A percentile compares a stretch with the other conserved stretches of the same genome.
Conservation (phyloP, 1,284 basidiomycete genomes). For the Pseudozyma hubeiensis region DNA sequence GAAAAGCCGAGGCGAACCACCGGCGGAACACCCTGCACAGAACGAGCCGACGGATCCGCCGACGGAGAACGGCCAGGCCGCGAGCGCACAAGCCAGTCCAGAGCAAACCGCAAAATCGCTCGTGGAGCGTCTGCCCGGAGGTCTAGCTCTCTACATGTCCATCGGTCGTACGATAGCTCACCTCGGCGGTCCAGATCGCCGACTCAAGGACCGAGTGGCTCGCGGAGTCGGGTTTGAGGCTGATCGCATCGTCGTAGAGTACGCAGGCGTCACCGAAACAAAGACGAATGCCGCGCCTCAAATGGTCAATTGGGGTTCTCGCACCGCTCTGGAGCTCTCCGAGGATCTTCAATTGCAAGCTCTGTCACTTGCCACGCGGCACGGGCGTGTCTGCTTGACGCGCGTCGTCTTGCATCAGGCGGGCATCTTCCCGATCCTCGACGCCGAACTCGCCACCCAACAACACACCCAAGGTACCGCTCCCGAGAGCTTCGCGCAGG, state of each 20-base stretch:
- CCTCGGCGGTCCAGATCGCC: conserved; percentile 51
- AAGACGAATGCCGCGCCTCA: conserved; percentile 31
- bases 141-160: conserved; percentile 48
- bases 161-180: conserved; percentile 55
- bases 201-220: conserved; percentile 47
- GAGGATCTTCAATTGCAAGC: conserved; percentile 55
- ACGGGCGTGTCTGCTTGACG: conserved; percentile 42
- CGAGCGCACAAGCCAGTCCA: neutral
- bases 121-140: conserved; percentile 49
- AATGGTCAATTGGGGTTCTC: conserved; percentile 48
- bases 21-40: neutral
- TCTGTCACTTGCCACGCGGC: conserved; percentile 42
- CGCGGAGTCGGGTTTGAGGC: conserved; percentile 60
- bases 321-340: conserved; percentile 54
- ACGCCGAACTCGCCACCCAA: conserved; percentile 60
- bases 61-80: neutral
- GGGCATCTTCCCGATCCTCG: conserved; percentile 67
- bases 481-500: conserved; percentile 22
- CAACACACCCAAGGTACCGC: conserved; percentile 53
- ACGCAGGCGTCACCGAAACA: conserved; percentile 35
- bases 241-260: conserved; percentile 54
- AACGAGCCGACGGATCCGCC: neutral
- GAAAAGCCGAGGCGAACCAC: neutral
- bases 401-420: conserved; percentile 56
- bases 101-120: conserved; percentile 15